Conservation (phyloP, 2,329 filamentous ascomycete species). For the Aspergillus sp. region DNA sequence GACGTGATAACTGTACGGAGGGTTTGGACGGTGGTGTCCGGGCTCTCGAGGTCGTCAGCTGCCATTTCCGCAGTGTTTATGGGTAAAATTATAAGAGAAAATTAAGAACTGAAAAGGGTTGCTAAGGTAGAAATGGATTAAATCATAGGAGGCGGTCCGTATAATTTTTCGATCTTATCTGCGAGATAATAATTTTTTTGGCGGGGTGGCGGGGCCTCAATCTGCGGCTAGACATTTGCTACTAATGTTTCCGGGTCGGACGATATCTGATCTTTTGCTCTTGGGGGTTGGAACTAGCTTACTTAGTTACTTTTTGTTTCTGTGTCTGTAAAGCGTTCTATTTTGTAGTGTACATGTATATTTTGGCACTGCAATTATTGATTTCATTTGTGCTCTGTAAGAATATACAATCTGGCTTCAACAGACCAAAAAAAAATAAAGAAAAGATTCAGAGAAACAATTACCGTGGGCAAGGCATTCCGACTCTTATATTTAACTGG, state of each 20-base stretch:
- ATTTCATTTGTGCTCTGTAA: background rate
- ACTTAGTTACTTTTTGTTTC: background rate
- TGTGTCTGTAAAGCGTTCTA: background rate
- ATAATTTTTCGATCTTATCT: constrained; percentile 37
- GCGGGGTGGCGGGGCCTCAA: constrained; percentile 34
- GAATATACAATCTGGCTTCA: background rate
- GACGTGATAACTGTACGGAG: constrained; percentile 72
- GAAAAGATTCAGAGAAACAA: background rate
- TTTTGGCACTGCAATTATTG: background rate
- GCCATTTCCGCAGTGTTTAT: constrained; percentile 27
- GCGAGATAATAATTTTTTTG: constrained; percentile 37
- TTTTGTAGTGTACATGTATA: background rate
- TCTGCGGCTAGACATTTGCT: constrained; percentile 18
- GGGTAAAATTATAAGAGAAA: background rate
- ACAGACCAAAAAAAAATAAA: background rate
- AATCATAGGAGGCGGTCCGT: background rate
- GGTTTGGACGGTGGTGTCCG: constrained; percentile 41
- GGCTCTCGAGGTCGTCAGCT: constrained; percentile 23
- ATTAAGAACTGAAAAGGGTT: background rate
- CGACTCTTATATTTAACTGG: background rate
- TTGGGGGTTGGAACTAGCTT: no score
- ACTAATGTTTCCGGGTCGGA: constrained; percentile 10
- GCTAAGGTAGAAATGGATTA: background rate
- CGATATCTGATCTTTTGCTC: background rate
- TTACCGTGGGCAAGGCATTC: background rate